These are phyloP conservation scores for Saksenaea oblongispora DNA, from an alignment of 371 early-diverging fungal species.

Conservation along the genomic window DNA sequence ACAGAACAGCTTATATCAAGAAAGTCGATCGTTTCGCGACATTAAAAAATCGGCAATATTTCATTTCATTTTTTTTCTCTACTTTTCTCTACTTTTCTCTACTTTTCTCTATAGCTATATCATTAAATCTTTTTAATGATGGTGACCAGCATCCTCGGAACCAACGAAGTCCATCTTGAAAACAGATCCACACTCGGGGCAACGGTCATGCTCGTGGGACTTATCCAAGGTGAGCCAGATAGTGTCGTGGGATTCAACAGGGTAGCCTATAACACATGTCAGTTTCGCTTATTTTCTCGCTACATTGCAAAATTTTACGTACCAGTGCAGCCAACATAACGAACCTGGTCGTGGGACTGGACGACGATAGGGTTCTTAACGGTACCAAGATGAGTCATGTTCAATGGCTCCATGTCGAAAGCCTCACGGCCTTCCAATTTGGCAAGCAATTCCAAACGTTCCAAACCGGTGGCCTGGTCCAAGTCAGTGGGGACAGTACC, in stretches of 20 bases:
- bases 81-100: conserved; percentile 1
- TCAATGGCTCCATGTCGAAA: conserved; percentile 82
- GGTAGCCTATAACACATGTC: conserved; percentile 64
- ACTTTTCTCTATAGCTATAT: not conserved
- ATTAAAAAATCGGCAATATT: not conserved
- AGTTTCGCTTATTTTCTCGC: not conserved
- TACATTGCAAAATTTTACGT: conserved; percentile 19
- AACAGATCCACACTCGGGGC: conserved; percentile 94
- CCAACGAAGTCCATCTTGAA: conserved; percentile 66
- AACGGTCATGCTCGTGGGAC: conserved; percentile 85
- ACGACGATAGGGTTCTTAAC: conserved; percentile 83
- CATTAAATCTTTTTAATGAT: conserved; percentile 24
- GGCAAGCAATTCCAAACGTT: conserved; percentile 84
- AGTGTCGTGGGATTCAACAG: conserved; percentile 86
- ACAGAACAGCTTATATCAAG: too few relatives aligned
- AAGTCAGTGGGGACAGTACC: conserved; percentile 81
- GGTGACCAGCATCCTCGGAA: conserved; percentile 49
- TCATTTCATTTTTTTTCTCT: conserved; percentile 7
- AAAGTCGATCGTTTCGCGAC: too few relatives aligned
- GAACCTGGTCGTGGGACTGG: conserved; percentile 73
- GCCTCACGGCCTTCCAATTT: conserved; percentile 82
- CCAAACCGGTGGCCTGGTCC: conserved; percentile 88
- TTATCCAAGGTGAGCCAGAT: conserved; percentile 81
- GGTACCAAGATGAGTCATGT: conserved; percentile 75
- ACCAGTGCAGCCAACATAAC: conserved; percentile 93